Evolutionary conservation across 805 yeast genomes (phyloP), one percentile per base, ranked within the genome.

Genomic region (Lachancea sp.): DNA sequence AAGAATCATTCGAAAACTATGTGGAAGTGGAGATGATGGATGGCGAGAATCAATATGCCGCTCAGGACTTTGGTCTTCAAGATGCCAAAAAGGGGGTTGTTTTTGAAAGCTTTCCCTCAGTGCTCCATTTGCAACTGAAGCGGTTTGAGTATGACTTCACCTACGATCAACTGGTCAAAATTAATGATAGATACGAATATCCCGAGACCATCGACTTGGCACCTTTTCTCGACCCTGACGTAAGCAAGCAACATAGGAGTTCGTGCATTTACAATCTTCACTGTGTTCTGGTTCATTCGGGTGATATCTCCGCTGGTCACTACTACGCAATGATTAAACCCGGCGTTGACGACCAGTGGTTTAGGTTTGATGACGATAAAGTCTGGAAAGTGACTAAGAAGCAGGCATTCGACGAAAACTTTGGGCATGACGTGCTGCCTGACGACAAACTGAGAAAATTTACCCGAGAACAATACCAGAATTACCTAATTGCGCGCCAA

Each of bases 21-120:
- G 79, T 90, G 44, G 95, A 88, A 53, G 81, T 82, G 26, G 99
- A 93, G 67, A 73, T 86, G 63, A 72, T 93, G 62, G 84, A 85
- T 46, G 99, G 98, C 27, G 99, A 93, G 59, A 93, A 93, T 63
- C 93, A 89, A 67, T 93, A 93, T 59, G 91, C 84, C 49, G 97
- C 99, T 0, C 89, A 85, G 29, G 90, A 81, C 31, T 77, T 66
- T 62, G 98, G 98, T 0, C 74, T 88, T 38, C 99, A 93, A 67
- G 97, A 89, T 65, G 98, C 99, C 10, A 83, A 84, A 57, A 93
- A 93, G 64, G 99, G 99, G 55, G 98, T 93, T 9, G 86, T 86
- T 0, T 93, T 93, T 62, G 83, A 85, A 60, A 75, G 79, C 10
- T 85, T 93, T 59, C 99, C 99, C 2, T 88, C 93, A 0, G 96